These are phyloP conservation scores for Sporothrix globosa DNA, from an alignment of 2,329 filamentous ascomycete species.

Conservation along the genomic window DNA sequence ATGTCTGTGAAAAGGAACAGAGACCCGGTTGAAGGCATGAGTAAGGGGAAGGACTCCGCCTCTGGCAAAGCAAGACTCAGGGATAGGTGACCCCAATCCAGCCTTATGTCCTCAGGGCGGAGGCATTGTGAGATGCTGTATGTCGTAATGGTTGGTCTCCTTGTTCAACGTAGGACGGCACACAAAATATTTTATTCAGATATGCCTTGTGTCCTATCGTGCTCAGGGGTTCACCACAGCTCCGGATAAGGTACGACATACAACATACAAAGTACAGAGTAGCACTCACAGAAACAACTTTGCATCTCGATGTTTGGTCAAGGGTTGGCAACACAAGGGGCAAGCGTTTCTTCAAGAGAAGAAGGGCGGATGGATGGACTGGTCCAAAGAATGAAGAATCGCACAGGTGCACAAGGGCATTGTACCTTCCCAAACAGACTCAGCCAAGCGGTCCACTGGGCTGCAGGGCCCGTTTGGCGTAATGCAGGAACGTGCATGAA, in stretches of 20 bases:
- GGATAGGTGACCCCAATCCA: background rate
- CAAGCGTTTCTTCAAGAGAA: background rate
- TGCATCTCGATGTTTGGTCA: background rate
- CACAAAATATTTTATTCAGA: background rate
- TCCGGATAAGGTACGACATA: background rate
- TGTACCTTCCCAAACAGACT: constrained; percentile 19
- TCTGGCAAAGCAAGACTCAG: background rate
- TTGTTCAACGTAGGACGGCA: background rate
- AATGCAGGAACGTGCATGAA: constrained; percentile 22
- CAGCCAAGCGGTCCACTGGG: constrained; percentile 12
- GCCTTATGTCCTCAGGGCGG: background rate
- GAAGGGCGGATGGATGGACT: background rate
- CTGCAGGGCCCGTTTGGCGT: constrained; percentile 16
- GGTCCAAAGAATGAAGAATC: background rate
- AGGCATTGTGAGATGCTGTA: background rate
- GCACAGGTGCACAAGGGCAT: background rate
- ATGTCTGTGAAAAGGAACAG: background rate
- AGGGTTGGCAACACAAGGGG: constrained; percentile 2
- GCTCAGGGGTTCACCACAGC: constrained; percentile 13
- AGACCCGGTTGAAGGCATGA: background rate
- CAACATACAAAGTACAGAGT: background rate
- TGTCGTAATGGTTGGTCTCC: too few relatives aligned
- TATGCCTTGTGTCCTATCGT: background rate
- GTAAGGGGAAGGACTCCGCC: background rate
- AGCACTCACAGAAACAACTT: background rate